These are phyloP conservation scores for Venturia pyrina DNA, from an alignment of 2,329 filamentous ascomycete genomes.

Conservation along the genomic window DNA sequence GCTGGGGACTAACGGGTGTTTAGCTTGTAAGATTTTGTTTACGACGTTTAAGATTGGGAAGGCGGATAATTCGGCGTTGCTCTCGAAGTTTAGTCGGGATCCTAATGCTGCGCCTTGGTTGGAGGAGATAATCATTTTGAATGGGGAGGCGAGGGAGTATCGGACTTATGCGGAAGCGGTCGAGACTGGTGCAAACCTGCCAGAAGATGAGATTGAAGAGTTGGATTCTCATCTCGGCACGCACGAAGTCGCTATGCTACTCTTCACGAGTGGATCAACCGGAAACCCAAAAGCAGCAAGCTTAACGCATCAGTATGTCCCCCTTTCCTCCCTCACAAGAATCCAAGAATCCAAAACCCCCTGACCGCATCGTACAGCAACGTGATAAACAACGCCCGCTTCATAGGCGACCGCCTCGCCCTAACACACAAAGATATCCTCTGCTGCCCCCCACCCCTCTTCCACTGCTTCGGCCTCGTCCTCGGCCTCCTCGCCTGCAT, in stretches of 20 bases:
- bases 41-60: slow-evolving; percentile 60
- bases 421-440: slow-evolving; percentile 55
- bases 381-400: slow-evolving; percentile 30
- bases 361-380: slow-evolving; percentile 19
- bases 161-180: slow-evolving; percentile 19
- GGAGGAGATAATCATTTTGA: slow-evolving; percentile 19
- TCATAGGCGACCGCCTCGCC: slow-evolving; percentile 59
- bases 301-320: slow-evolving; percentile 42
- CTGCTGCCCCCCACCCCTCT: slow-evolving; percentile 74
- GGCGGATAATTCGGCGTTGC: slow-evolving; percentile 51
- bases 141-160: slow-evolving; percentile 17
- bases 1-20: slow-evolving; percentile 46
- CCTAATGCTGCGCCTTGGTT: slow-evolving; percentile 16
- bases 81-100: slow-evolving; percentile 26
- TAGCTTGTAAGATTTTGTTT: slow-evolving; percentile 64
- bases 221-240: slow-evolving; percentile 48
- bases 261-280: slow-evolving; percentile 68
- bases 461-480: slow-evolving; percentile 78
- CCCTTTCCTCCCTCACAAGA: neutral
- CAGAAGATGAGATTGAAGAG: slow-evolving; percentile 41
- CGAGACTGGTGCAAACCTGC: slow-evolving; percentile 38
- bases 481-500: slow-evolving; percentile 62
- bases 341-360: neutral
- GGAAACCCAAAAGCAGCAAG: slow-evolving; percentile 65
- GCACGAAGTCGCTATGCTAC: slow-evolving; percentile 61